phyloP scores from a whole-genome alignment of 1,284 basidiomycete genomes.

The Cutaneotrichosporon cyanovorans region DNA sequence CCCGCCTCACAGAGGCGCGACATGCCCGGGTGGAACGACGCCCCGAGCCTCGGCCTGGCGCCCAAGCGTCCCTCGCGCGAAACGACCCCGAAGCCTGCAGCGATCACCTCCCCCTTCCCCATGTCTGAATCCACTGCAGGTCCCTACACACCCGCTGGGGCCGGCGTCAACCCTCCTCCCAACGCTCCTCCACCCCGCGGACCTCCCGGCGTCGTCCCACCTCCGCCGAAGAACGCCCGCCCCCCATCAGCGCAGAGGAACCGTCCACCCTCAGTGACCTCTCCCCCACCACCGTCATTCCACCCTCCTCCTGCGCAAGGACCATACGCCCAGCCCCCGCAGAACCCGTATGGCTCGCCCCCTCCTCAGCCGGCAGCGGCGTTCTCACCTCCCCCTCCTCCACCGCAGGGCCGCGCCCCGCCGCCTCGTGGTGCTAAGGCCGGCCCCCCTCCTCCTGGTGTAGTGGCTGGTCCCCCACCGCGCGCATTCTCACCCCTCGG shows the following conservation, averaged over 20 bases:
- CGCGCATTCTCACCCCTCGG: constrained; percentile 44
- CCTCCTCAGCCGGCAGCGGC: constrained; percentile 10
- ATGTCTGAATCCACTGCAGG: constrained; percentile 48
- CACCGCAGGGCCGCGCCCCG: constrained; percentile 24
- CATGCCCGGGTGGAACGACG: constrained; percentile 84
- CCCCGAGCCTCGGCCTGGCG: constrained; percentile 44
- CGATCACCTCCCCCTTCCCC: constrained; percentile 86
- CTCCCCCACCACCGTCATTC: constrained; percentile 11
- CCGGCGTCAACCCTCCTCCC: constrained; percentile 17
- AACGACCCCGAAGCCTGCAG: constrained; percentile 52
- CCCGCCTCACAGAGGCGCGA: constrained; percentile 49
- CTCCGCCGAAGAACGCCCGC: constrained; percentile 41
- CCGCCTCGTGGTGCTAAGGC: constrained; percentile 23
- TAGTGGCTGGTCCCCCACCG: constrained; percentile 49
- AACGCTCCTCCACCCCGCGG: constrained; percentile 35
- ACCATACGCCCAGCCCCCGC: constrained; percentile 6
- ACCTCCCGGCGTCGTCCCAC: constrained; percentile 38
- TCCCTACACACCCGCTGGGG: no score
- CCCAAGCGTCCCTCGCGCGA: constrained; percentile 52
- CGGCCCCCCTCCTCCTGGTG: constrained; percentile 47
- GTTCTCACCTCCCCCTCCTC: constrained; percentile 28
- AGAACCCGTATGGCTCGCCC: constrained; percentile 3
- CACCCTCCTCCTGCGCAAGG: constrained; percentile 4
- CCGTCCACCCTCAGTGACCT: not conserved
- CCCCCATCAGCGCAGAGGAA: constrained; percentile 33